Conservation (phyloP, 495 filamentous ascomycete genomes). For the Thozetella sp. region DNA sequence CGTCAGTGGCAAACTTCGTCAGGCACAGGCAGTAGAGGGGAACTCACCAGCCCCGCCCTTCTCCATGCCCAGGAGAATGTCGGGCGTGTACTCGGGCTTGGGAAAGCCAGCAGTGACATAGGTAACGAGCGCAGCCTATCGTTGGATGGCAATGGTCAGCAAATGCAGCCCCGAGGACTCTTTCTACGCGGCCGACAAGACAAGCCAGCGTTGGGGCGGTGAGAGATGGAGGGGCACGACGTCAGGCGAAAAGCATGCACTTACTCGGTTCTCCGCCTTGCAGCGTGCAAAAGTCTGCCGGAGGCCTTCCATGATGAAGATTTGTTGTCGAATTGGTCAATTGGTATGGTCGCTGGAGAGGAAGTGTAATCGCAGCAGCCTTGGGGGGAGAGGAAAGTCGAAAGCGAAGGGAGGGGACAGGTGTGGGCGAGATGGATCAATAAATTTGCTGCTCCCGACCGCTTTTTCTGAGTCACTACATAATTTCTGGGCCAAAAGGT, state of each 20-base stretch:
- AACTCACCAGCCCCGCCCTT: constrained; percentile 84
- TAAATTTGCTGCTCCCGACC: too few species aligned
- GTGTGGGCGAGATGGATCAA: too few species aligned
- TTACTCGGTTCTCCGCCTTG: constrained; percentile 71
- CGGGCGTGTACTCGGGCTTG: constrained; percentile 75
- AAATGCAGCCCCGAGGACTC: background rate
- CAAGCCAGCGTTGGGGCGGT: background rate
- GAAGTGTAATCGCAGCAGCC: too few species aligned
- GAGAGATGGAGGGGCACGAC: constrained; percentile 27
- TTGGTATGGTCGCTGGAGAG: background rate
- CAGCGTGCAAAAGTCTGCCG: constrained; percentile 87
- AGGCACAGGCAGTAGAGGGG: background rate
- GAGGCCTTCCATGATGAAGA: constrained; percentile 66
- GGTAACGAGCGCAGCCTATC: constrained; percentile 77
- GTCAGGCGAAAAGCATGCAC: constrained; percentile 21
- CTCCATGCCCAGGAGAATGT: constrained; percentile 87
- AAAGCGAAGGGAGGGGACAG: too few species aligned
- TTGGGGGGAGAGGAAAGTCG: too few species aligned
- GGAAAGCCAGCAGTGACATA: constrained; percentile 98
- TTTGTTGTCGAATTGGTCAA: constrained; percentile 5
- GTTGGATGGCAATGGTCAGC: constrained; percentile 11
- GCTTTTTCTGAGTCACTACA: too few species aligned
- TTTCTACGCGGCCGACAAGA: background rate
- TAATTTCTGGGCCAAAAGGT: too few species aligned
- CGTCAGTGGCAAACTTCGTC: background rate